Percentiles rank a stretch among this genome's conserved stretches.
Conservation (phyloP, 768 basidiomycete genomes). For the Termitomyces sp. region DNA sequence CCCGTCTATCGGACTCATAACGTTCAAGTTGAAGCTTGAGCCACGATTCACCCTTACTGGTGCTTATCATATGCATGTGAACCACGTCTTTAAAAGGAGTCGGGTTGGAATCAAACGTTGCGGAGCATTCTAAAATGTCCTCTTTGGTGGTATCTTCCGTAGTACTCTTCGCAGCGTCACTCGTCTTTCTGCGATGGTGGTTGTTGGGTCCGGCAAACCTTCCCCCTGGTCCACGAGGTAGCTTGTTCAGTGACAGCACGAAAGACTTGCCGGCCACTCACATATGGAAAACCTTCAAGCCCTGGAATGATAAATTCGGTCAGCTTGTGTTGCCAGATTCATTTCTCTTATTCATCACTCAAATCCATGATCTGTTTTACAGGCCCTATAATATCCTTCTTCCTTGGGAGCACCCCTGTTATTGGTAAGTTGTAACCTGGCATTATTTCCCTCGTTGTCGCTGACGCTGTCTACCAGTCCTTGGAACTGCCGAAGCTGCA, state of each 20-base stretch:
- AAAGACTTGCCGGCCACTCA: conserved; percentile 3
- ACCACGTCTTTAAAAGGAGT: no score
- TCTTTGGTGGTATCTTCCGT: neutral
- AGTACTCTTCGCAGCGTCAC: neutral
- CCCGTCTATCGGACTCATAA: no score
- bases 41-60: no score
- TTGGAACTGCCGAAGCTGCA: conserved; percentile 26
- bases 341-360: no score
- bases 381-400: conserved; percentile 19
- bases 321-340: no score
- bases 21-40: no score
- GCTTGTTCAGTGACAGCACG: conserved; percentile 1
- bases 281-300: conserved; percentile 18
- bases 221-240: conserved; percentile 2
- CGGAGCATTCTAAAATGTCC: neutral
- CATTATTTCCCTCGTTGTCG: neutral
- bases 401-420: conserved; percentile 18
- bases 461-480: conserved; percentile 10
- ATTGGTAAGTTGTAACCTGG: conserved; percentile 10
- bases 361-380: no score
- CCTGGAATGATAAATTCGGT: conserved; percentile 18
- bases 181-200: neutral
- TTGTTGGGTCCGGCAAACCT: neutral
- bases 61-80: no score
- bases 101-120: no score